Evolutionary conservation across 2,329 filamentous ascomycete species (phyloP).

Genomic region (Verticillium tricorpus): DNA sequence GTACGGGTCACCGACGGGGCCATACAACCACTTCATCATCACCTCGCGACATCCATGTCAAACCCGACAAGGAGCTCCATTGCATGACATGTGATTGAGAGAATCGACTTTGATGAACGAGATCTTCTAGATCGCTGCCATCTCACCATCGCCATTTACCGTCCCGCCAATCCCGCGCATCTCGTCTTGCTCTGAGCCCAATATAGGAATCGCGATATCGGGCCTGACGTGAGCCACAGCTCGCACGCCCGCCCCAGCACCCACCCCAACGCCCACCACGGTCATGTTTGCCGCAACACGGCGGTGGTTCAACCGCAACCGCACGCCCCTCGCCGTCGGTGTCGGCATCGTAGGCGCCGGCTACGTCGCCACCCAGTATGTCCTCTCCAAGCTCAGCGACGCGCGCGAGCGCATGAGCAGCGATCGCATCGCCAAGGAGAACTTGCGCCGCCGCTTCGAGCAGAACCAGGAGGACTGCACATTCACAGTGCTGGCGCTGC

Average conservation of each 20-base stretch:
- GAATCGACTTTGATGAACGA: background rate
- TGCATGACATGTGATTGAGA: background rate
- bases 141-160: background rate
- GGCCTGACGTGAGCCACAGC: background rate
- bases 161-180: background rate
- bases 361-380: conserved; percentile 90
- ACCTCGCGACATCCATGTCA: background rate
- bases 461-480: conserved; percentile 99
- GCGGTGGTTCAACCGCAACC: conserved; percentile 89
- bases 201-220: background rate
- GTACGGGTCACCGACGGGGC: background rate
- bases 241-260: background rate
- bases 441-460: conserved; percentile 92
- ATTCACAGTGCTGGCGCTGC: conserved; percentile 91
- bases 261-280: background rate
- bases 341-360: conserved; percentile 83
- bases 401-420: conserved; percentile 94
- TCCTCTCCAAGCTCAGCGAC: conserved; percentile 84
- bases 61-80: background rate
- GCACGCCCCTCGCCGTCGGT: conserved; percentile 83
- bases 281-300: conserved; percentile 67
- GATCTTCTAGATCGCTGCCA: background rate
- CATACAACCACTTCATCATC: background rate
- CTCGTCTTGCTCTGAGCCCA: background rate
- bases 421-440: conserved; percentile 93